Base-by-base conservation (phyloP, 2,329 filamentous ascomycete species). In the Trichophyton rubrum region DNA sequence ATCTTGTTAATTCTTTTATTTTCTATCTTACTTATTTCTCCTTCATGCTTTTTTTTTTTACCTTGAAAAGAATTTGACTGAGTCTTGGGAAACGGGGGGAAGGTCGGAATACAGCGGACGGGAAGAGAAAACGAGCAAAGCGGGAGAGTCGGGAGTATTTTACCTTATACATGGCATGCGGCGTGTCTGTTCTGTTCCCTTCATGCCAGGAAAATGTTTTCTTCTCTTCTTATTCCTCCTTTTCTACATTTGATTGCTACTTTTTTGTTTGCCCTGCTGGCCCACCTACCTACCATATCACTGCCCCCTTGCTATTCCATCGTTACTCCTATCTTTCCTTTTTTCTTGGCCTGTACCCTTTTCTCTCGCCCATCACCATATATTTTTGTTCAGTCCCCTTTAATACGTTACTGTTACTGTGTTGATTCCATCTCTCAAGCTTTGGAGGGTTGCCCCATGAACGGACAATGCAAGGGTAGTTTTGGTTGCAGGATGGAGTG, bases 291-390 rank as follows among this genome's bases (percentile, higher is more conserved):
- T 17, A 43, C 40, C 5, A n/a, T 43, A 43, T 17, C 40, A n/a
- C n/a, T 6, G 6, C 40, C 33, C 74, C 71, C 57, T 67, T 70
- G 47, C 53, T 27, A 57, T 43, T 22, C 38, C 13, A 30, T 40
- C 22, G 11, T 49, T 57, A 27, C 58, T n/a, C 40, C 40, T 17
- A n/a, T n/a, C n/a, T 56, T 38, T 59, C 9, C 33, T 38, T 9
- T 38, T 56, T 73, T 73, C 64, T 63, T 64, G 67, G 64, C 66
- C 67, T 49, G 45, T 35, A 56, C 47, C 64, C 66, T 67, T 66
- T 67, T 67, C 63, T 63, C 64, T 68, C 64, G 66, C 53, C 59
- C 33, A 45, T 51, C 66, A 60, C 61, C 63, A 59, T 63, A 60
- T 59, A 59, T 67, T 64, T 61, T 57, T 64, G 40, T 43, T 40